Conservation (phyloP, 2,329 filamentous ascomycete species). For the Pseudogymnoascus sp. region DNA sequence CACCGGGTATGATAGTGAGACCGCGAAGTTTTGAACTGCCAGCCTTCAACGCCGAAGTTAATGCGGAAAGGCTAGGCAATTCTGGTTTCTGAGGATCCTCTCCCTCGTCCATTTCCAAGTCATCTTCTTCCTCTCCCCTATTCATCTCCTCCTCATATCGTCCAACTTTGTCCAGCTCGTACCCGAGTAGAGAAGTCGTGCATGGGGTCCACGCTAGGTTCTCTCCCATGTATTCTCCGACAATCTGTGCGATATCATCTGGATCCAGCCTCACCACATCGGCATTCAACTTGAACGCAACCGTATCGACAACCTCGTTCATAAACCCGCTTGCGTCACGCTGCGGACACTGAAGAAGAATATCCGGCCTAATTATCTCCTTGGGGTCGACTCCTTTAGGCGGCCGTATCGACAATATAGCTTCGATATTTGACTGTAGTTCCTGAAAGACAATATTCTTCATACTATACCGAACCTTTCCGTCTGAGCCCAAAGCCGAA, state of each 20-base stretch:
- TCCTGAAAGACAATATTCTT: neutral
- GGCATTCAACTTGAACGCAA: conserved; percentile 54
- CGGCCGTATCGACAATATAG: conserved; percentile 25
- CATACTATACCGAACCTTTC: neutral
- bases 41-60: neutral
- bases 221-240: conserved; percentile 64
- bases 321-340: conserved; percentile 48
- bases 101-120: conserved; percentile 36
- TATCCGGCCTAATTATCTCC: conserved; percentile 41
- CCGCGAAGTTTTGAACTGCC: conserved; percentile 2
- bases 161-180: conserved; percentile 47
- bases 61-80: neutral
- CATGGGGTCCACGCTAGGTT: conserved; percentile 40
- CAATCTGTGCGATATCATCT: conserved; percentile 61
- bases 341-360: conserved; percentile 52
- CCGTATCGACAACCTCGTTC: conserved; percentile 53
- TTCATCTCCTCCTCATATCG: conserved; percentile 45
- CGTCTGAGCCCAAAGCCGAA: neutral
- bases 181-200: conserved; percentile 47
- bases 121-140: conserved; percentile 39
- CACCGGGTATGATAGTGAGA: conserved; percentile 1
- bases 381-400: conserved; percentile 35
- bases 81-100: conserved; percentile 15
- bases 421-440: neutral
- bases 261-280: conserved; percentile 64